These are phyloP conservation scores for Cicer arietinum DNA, from an alignment of 306 rosid genomes.

Conservation along the genomic window DNA sequence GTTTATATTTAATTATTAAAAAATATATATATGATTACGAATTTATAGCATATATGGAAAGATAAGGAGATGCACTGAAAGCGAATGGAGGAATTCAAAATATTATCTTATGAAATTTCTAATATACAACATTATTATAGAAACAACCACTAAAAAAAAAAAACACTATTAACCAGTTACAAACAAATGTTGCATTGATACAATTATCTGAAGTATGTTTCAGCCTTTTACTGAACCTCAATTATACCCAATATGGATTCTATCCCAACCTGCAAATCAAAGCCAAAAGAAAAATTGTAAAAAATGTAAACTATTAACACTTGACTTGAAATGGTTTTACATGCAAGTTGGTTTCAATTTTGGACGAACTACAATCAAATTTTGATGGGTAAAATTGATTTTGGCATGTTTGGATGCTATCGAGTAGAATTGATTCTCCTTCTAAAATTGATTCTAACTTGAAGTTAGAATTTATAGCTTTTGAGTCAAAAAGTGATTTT, in stretches of 20 bases:
- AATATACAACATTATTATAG: constrained; percentile 35
- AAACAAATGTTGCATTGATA: constrained; percentile 43
- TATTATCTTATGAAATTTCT: constrained; percentile 32
- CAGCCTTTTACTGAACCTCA: constrained; percentile 41
- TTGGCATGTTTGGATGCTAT: too few species aligned
- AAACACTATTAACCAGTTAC: constrained; percentile 35
- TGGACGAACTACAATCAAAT: too few species aligned
- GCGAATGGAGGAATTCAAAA: constrained; percentile 23
- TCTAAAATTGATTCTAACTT: too few species aligned
- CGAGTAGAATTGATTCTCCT: too few species aligned
- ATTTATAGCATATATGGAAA: not conserved
- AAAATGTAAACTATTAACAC: not conserved
- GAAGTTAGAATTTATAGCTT: not conserved
- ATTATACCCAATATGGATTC: constrained; percentile 42
- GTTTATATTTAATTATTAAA: too few species aligned
- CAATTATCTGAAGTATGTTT: constrained; percentile 35
- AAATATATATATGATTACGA: too few species aligned
- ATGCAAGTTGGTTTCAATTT: too few species aligned
- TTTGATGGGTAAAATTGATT: too few species aligned
- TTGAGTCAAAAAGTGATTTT: too few species aligned
- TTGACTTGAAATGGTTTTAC: not conserved
- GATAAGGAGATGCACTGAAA: constrained; percentile 10
- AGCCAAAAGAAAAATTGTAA: not conserved
- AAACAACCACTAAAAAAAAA: not conserved
- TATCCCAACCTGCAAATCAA: constrained; percentile 49